These are phyloP conservation scores for Arachis stenosperma DNA, from an alignment of 306 rosid species.

Conservation along the genomic window DNA sequence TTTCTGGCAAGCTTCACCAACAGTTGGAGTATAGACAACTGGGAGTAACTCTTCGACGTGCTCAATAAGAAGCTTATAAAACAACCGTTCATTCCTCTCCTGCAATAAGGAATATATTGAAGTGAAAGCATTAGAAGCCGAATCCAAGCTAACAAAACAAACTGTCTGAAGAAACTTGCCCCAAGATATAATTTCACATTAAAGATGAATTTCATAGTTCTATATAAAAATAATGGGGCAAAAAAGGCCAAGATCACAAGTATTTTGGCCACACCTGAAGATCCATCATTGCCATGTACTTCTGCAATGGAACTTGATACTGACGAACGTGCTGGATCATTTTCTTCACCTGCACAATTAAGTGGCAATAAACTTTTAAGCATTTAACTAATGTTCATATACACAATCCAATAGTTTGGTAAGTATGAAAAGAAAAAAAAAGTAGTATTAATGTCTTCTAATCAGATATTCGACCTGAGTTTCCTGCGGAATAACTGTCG, in stretches of 20 bases:
- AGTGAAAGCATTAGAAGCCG: conserved; percentile 29
- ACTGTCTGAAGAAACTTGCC: not conserved
- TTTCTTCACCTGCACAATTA: conserved; percentile 77
- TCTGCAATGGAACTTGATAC: conserved; percentile 90
- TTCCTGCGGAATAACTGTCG: conserved; percentile 72
- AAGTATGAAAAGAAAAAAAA: not conserved
- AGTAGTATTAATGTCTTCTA: not conserved
- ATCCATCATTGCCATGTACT: conserved; percentile 97
- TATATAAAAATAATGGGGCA: not conserved
- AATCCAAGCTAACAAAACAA: conserved; percentile 22
- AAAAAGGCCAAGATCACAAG: not conserved
- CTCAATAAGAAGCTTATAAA: conserved; percentile 88
- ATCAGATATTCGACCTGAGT: conserved; percentile 67
- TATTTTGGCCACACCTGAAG: conserved; percentile 73
- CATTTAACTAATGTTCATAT: conserved; percentile 14
- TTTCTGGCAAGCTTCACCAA: conserved; percentile 99
- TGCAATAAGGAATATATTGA: conserved; percentile 43
- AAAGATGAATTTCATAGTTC: not conserved
- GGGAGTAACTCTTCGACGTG: conserved; percentile 97
- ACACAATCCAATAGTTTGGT: not conserved
- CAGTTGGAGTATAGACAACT: conserved; percentile 94
- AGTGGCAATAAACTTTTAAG: not conserved
- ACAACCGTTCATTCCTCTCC: conserved; percentile 89
- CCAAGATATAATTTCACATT: not conserved
- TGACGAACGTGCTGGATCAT: conserved; percentile 84